A percentile compares a stretch with the other conserved stretches of the same genome.
Evolutionary conservation across 805 yeast species (phyloP).

Genomic region (Helenozyma rhizophorensis): DNA sequence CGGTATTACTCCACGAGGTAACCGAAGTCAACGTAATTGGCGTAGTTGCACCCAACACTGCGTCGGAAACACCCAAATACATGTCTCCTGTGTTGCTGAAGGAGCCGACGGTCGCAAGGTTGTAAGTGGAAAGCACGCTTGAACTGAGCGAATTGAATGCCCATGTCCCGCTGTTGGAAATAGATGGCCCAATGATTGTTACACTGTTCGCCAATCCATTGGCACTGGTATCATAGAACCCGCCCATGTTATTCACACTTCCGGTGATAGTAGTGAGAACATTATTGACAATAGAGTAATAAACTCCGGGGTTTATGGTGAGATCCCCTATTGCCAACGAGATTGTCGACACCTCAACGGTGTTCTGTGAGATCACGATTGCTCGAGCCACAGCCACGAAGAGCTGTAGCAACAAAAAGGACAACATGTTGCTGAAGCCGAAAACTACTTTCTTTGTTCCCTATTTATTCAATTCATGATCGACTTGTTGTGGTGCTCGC

Average conservation of each 20-base stretch:
- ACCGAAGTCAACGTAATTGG: constrained; percentile 2
- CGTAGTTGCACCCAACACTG: constrained; percentile 13
- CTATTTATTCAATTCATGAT: too few relatives aligned
- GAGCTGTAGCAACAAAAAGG: too few relatives aligned
- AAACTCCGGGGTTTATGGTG: constrained; percentile 4
- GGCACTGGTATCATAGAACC: constrained; percentile 6
- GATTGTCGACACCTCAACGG: background rate
- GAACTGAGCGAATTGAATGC: constrained; percentile 19
- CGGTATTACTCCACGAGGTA: constrained; percentile 4
- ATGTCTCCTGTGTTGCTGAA: constrained; percentile 22
- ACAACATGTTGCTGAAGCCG: too few relatives aligned
- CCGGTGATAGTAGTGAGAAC: constrained; percentile 3
- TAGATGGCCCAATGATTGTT: constrained; percentile 1
- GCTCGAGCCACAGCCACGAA: too few relatives aligned
- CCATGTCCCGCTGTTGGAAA: constrained; percentile 16
- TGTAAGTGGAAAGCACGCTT: constrained; percentile 14
- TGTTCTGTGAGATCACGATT: constrained; percentile 1
- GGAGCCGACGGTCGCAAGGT: constrained; percentile 8
- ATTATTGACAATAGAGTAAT: constrained; percentile 8
- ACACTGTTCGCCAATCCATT: constrained; percentile 1
- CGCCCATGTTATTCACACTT: constrained; percentile 5
- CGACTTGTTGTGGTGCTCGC: too few relatives aligned
- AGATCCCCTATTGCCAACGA: constrained; percentile 1
- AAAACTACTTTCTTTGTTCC: too few relatives aligned
- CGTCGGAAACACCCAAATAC: constrained; percentile 14